Evolutionary conservation across 2,329 filamentous ascomycete genomes (phyloP).

Genomic region (Pezicula neosporulosa): DNA sequence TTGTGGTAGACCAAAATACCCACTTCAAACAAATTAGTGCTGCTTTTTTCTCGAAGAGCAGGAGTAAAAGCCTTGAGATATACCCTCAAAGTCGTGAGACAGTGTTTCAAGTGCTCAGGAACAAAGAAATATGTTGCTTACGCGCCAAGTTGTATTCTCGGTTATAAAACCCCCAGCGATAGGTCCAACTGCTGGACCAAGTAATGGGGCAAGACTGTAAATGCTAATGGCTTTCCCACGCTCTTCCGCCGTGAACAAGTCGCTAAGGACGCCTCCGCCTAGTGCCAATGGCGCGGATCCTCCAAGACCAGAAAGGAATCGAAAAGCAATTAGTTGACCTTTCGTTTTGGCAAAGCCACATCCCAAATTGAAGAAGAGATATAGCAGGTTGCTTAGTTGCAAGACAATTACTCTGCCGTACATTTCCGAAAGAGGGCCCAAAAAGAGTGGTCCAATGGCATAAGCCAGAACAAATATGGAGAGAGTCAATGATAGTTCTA

Average conservation of each 20-base stretch:
- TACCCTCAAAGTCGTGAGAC: no score
- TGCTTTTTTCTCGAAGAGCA: no score
- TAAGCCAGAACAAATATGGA: slow-evolving; percentile 41
- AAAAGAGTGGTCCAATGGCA: slow-evolving; percentile 45
- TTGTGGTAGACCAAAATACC: slow-evolving; percentile 46
- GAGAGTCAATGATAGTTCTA: slow-evolving; percentile 43
- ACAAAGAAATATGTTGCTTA: no score
- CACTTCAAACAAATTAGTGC: no score
- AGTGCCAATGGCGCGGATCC: slow-evolving; percentile 40
- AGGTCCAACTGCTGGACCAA: slow-evolving; percentile 28
- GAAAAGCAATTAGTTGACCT: slow-evolving; percentile 35
- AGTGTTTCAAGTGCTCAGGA: no score
- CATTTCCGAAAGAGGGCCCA: slow-evolving; percentile 55
- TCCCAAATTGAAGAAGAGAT: slow-evolving; percentile 46
- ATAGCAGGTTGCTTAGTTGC: slow-evolving; percentile 43
- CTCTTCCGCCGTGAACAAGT: slow-evolving; percentile 42
- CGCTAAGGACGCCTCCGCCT: slow-evolving; percentile 36
- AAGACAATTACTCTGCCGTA: slow-evolving; percentile 39
- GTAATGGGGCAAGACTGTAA: slow-evolving; percentile 21
- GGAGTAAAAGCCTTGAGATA: no score
- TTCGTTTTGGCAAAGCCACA: slow-evolving; percentile 42
- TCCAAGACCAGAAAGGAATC: slow-evolving; percentile 44
- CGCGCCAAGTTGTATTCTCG: slow-evolving; percentile 39
- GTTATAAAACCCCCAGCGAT: slow-evolving; percentile 48
- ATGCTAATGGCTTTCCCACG: slow-evolving; percentile 35